Conservation (phyloP, 2,329 filamentous ascomycete species). For the Diaporthe caulivora region DNA sequence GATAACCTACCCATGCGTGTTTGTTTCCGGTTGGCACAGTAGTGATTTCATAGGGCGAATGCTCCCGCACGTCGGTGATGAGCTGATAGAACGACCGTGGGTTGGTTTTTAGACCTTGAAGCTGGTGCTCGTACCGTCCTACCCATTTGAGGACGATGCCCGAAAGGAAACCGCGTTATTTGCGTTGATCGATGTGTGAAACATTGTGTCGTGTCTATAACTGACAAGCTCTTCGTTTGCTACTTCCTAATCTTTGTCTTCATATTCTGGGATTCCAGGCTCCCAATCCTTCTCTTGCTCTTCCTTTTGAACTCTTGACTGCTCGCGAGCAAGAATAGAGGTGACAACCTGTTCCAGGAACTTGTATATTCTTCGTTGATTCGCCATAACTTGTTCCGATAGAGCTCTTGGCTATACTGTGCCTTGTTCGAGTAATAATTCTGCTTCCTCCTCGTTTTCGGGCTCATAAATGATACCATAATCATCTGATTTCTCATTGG, state of each 20-base stretch:
- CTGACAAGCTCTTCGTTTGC: too few relatives aligned
- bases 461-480: neutral
- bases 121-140: too few relatives aligned
- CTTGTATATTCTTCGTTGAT: neutral
- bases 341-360: neutral
- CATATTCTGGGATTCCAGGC: neutral
- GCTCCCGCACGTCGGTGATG: neutral
- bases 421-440: too few relatives aligned
- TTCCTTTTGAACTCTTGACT: neutral
- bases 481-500: neutral
- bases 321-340: neutral
- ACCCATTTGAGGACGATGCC: too few relatives aligned
- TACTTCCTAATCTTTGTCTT: too few relatives aligned
- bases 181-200: neutral
- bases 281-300: neutral
- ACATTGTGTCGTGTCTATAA: neutral
- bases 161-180: too few relatives aligned
- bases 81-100: neutral
- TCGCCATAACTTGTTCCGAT: neutral
- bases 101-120: neutral
- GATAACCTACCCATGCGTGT: neutral
- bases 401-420: neutral
- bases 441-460: neutral
- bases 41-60: neutral
- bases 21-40: accelerated